phyloP scores from a whole-genome alignment of 371 early-diverging fungal species.

The Sporodiniella umbellata region DNA sequence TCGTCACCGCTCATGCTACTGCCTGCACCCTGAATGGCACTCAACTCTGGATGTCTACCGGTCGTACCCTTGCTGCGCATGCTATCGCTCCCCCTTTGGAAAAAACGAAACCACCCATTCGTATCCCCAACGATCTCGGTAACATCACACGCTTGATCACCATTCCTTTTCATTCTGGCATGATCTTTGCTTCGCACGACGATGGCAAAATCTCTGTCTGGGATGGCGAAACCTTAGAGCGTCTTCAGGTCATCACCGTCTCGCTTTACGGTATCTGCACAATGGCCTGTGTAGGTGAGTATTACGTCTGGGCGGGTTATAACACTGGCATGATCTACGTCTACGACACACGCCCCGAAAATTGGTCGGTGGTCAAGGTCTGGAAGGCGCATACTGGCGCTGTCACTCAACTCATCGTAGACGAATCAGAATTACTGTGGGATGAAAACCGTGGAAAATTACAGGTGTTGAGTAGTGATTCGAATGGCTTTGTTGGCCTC shows the following conservation, averaged over 20 bases:
- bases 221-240: conserved; percentile 52
- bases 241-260: conserved; percentile 48
- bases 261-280: conserved; percentile 70
- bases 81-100: conserved; percentile 19
- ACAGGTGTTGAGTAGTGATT: conserved; percentile 57
- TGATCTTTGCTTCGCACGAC: conserved; percentile 73
- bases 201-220: conserved; percentile 79
- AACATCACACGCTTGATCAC: conserved; percentile 59
- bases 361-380: conserved; percentile 66
- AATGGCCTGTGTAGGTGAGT: conserved; percentile 58
- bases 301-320: conserved; percentile 77
- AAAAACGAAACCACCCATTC: conserved; percentile 18
- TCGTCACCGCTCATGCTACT: conserved; percentile 14
- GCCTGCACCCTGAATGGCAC: conserved; percentile 48
- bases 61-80: conserved; percentile 51
- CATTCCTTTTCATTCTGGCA: conserved; percentile 36
- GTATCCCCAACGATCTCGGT: conserved; percentile 54
- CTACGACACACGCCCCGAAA: conserved; percentile 57
- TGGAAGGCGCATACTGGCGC: conserved; percentile 66
- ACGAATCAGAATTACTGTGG: conserved; percentile 43
- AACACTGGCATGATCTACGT: conserved; percentile 80
- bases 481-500: conserved; percentile 56
- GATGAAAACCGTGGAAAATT: conserved; percentile 39
- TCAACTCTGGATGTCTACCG: conserved; percentile 61
- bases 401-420: conserved; percentile 53